Percentiles rank a stretch among this genome's conserved stretches.
Evolutionary conservation across 2,329 filamentous ascomycete genomes (phyloP).

Genomic region (Xylariaceae sp.): DNA sequence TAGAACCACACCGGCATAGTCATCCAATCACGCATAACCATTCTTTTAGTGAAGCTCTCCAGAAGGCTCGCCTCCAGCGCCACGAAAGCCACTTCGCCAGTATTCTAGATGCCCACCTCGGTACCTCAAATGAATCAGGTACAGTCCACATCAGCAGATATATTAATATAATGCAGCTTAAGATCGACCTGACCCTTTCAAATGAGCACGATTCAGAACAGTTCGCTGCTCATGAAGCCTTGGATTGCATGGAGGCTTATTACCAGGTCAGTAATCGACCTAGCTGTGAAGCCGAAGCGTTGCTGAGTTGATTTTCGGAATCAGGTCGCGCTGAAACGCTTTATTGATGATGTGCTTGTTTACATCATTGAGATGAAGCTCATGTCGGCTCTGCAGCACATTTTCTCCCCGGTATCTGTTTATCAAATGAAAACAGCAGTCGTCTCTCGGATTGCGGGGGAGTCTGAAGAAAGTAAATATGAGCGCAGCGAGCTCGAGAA

Average conservation of each 20-base stretch:
- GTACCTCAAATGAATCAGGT: neutral
- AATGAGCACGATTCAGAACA: slow-evolving; percentile 29
- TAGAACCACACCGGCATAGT: slow-evolving; percentile 33
- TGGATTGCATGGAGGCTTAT: slow-evolving; percentile 34
- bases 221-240: slow-evolving; percentile 22
- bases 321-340: slow-evolving; percentile 42
- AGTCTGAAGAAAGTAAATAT: too few relatives aligned
- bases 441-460: too few relatives aligned
- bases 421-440: too few relatives aligned
- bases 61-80: slow-evolving; percentile 31
- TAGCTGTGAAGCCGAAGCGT: too few relatives aligned
- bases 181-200: slow-evolving; percentile 10
- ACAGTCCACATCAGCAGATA: too few relatives aligned
- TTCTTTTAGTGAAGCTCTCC: slow-evolving; percentile 44
- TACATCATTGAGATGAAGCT: slow-evolving; percentile 44
- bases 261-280: slow-evolving; percentile 26
- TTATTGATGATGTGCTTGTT: slow-evolving; percentile 42
- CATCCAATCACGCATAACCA: slow-evolving; percentile 51
- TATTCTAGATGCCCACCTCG: neutral
- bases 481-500: too few relatives aligned
- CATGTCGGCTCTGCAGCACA: too few relatives aligned
- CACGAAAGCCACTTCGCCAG: neutral
- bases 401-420: too few relatives aligned
- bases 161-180: slow-evolving; percentile 1
- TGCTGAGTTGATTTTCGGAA: neutral